Percentiles rank a stretch among this genome's conserved stretches.
Conservation (phyloP, 352 stramenopile species). For the Globisporangium viniferum region DNA sequence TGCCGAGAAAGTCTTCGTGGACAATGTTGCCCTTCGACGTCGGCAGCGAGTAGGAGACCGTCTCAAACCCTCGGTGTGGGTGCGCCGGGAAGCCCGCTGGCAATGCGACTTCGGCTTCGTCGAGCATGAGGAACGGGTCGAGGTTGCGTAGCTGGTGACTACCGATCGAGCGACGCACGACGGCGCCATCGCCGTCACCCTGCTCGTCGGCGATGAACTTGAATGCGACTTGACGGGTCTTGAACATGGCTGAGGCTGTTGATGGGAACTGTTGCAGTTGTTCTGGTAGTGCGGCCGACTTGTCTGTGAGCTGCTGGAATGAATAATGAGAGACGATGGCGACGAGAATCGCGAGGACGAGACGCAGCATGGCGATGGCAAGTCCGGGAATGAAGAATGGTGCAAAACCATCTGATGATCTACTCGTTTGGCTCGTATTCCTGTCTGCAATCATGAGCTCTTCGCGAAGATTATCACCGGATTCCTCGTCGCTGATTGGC, state of each 20-base stretch:
- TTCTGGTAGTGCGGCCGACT: not conserved
- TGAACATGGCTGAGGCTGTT: not conserved
- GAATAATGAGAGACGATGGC: not conserved
- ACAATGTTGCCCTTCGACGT: conserved; percentile 69
- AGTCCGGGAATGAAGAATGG: not conserved
- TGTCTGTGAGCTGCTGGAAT: not conserved
- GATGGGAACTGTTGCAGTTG: not conserved
- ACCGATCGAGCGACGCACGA: too few relatives aligned
- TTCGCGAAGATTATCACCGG: not conserved
- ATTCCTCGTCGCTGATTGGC: not conserved
- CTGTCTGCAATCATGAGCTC: not conserved
- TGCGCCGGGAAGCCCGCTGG: conserved; percentile 88
- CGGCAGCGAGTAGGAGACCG: conserved; percentile 60
- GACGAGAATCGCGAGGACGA: not conserved
- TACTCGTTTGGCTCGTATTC: too few relatives aligned
- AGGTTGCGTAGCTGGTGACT: too few relatives aligned
- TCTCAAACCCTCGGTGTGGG: conserved; percentile 35
- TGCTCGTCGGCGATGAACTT: not conserved
- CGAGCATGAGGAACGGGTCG: too few relatives aligned
- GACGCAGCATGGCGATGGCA: not conserved
- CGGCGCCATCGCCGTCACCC: too few relatives aligned
- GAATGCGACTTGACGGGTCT: not conserved
- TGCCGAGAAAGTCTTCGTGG: conserved; percentile 82
- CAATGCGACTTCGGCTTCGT: conserved; percentile 12
- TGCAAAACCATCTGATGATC: too few relatives aligned